Conservation (phyloP, 1,284 basidiomycete species). For the Cutaneotrichosporon arboriforme region DNA sequence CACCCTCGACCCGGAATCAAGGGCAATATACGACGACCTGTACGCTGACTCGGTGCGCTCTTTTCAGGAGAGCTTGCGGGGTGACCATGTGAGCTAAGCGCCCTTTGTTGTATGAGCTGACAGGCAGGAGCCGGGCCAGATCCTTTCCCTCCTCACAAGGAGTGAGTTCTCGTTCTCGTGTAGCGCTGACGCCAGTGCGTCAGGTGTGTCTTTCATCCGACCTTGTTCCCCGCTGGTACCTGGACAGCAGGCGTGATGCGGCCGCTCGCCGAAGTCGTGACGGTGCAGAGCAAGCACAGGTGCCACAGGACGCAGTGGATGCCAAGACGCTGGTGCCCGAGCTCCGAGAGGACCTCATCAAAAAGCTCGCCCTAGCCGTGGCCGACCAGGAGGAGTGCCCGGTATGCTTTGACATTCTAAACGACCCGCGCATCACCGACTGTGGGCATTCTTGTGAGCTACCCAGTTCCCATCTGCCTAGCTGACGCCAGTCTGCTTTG, state of each 20-base stretch:
- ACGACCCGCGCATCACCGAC: constrained; percentile 68
- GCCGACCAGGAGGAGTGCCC: constrained; percentile 77
- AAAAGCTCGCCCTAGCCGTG: constrained; percentile 60
- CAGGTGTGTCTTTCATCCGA: constrained; percentile 77
- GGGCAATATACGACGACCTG: constrained; percentile 68
- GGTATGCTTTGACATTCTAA: constrained; percentile 62
- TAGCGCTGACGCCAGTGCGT: constrained; percentile 53
- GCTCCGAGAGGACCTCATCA: constrained; percentile 53
- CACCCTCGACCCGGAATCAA: constrained; percentile 61
- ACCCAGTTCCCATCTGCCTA: background rate
- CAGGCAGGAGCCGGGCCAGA: constrained; percentile 52
- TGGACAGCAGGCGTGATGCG: constrained; percentile 57
- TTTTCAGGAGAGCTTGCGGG: constrained; percentile 57
- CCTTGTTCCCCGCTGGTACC: constrained; percentile 67
- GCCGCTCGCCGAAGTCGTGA: too few species aligned
- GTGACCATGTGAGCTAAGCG: constrained; percentile 23
- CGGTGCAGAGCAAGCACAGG: too few species aligned
- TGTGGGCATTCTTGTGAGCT: constrained; percentile 63
- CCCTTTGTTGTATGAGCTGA: constrained; percentile 1
- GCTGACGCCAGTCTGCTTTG: constrained; percentile 54
- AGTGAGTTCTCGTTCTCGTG: constrained; percentile 20
- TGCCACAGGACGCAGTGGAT: constrained; percentile 39
- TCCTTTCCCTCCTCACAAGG: constrained; percentile 75
- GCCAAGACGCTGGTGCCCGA: too few species aligned
- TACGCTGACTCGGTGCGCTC: constrained; percentile 60